phyloP scores from a whole-genome alignment of 257 asterid genomes.

The Schizonepeta tenuifolia region DNA sequence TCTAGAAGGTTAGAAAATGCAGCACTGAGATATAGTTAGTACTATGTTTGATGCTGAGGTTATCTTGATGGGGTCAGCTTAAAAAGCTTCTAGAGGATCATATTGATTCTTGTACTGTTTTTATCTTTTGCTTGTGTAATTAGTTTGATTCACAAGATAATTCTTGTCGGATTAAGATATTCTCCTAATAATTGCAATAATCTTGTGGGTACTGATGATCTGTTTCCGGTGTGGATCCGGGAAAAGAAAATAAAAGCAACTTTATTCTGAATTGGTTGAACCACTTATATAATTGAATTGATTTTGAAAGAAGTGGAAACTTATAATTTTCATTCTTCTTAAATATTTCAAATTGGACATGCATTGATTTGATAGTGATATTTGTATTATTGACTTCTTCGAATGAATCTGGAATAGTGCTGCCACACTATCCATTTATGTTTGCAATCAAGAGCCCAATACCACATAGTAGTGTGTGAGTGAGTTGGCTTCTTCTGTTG shows the following conservation, averaged over 20 bases:
- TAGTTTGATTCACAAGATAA: conserved; percentile 23
- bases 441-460: no score
- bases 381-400: not conserved
- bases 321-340: conserved; percentile 1
- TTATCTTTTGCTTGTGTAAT: conserved; percentile 11
- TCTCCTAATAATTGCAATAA: not conserved
- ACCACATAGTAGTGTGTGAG: not conserved
- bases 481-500: not conserved
- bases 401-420: not conserved
- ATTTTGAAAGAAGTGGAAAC: conserved; percentile 31
- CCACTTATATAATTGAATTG: conserved; percentile 33
- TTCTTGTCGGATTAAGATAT: conserved; percentile 29
- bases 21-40: conserved; percentile 25
- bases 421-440: conserved; percentile 17
- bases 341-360: conserved; percentile 11
- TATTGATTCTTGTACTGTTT: conserved; percentile 33
- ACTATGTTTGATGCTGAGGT: conserved; percentile 27
- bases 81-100: conserved; percentile 32
- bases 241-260: no score
- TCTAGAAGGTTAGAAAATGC: conserved; percentile 41
- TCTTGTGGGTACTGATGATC: conserved; percentile 9
- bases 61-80: conserved; percentile 22
- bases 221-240: conserved; percentile 8
- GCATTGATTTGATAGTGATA: not conserved
- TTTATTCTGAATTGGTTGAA: conserved; percentile 28